These are phyloP conservation scores for Solanum sejunctum DNA, from an alignment of 257 asterid species.

Conservation along the genomic window DNA sequence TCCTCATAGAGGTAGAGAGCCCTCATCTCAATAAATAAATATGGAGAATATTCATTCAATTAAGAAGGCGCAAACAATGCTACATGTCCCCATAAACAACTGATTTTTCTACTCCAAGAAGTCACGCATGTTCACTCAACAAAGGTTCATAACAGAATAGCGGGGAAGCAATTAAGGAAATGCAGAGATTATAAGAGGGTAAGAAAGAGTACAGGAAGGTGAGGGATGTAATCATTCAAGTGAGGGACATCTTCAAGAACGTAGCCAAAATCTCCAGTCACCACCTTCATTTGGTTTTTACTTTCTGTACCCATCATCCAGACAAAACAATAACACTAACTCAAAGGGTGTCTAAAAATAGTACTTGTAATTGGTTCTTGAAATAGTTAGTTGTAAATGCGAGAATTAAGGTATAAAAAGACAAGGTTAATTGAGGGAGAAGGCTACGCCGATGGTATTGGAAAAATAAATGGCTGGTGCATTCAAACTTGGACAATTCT, in stretches of 20 bases:
- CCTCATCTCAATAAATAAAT: neutral
- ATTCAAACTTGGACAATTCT: neutral
- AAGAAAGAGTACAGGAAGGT: slow-evolving; percentile 40
- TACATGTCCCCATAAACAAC: neutral
- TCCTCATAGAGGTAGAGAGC: too few relatives aligned
- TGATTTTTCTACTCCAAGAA: neutral
- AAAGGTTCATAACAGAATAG: too few relatives aligned
- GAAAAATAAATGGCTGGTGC: neutral
- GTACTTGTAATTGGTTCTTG: neutral
- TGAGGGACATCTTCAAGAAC: slow-evolving; percentile 95
- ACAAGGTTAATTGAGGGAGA: neutral
- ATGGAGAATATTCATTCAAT: neutral
- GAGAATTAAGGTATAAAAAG: neutral
- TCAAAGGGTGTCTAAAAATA: neutral
- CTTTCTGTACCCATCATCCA: slow-evolving; percentile 13
- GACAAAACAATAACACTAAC: neutral
- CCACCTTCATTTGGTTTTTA: slow-evolving; percentile 48
- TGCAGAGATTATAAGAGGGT: neutral
- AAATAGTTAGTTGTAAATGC: neutral
- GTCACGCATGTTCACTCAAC: neutral
- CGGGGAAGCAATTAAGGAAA: too few relatives aligned
- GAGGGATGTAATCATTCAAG: slow-evolving; percentile 63
- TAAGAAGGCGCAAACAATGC: neutral
- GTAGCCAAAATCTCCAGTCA: slow-evolving; percentile 53
- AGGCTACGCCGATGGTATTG: neutral